These are phyloP conservation scores for Madurella fahalii DNA, from an alignment of 2,329 filamentous ascomycete genomes.

Conservation along the genomic window DNA sequence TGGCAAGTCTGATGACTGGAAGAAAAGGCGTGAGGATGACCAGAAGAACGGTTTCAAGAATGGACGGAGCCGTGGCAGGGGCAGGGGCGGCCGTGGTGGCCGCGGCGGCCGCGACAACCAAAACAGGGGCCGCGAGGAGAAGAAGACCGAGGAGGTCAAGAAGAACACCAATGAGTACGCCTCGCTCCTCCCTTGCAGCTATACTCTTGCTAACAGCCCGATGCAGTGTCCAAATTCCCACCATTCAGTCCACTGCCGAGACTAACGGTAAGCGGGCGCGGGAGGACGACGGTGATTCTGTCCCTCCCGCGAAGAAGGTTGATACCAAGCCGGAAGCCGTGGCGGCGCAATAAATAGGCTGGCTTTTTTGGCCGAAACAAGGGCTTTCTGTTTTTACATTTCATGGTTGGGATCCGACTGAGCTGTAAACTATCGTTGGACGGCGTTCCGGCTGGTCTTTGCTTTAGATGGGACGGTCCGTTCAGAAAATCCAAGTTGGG, in stretches of 20 bases:
- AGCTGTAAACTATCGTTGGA: slow-evolving; percentile 13
- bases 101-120: slow-evolving; percentile 28
- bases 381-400: not conserved
- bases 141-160: slow-evolving; percentile 30
- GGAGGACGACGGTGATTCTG: slow-evolving; percentile 44
- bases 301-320: slow-evolving; percentile 58
- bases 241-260: slow-evolving; percentile 42
- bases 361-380: not conserved
- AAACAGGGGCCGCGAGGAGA: slow-evolving; percentile 33
- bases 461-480: slow-evolving; percentile 5
- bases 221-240: slow-evolving; percentile 36
- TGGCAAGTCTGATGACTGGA: slow-evolving; percentile 44
- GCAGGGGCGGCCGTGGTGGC: slow-evolving; percentile 36
- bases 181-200: not conserved
- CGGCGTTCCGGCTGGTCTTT: slow-evolving; percentile 12
- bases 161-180: slow-evolving; percentile 34
- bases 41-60: slow-evolving; percentile 56
- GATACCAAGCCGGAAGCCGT: slow-evolving; percentile 45
- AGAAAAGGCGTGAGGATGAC: slow-evolving; percentile 62
- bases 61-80: slow-evolving; percentile 38
- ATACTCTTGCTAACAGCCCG: slow-evolving; percentile 19
- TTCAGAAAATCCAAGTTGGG: not conserved
- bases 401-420: not conserved
- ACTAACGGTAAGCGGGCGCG: slow-evolving; percentile 52
- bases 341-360: slow-evolving; percentile 20